A percentile compares a stretch with the other conserved stretches of the same genome.
phyloP scores from a whole-genome alignment of 495 filamentous ascomycete species.

The Penicillium bovifimosum region DNA sequence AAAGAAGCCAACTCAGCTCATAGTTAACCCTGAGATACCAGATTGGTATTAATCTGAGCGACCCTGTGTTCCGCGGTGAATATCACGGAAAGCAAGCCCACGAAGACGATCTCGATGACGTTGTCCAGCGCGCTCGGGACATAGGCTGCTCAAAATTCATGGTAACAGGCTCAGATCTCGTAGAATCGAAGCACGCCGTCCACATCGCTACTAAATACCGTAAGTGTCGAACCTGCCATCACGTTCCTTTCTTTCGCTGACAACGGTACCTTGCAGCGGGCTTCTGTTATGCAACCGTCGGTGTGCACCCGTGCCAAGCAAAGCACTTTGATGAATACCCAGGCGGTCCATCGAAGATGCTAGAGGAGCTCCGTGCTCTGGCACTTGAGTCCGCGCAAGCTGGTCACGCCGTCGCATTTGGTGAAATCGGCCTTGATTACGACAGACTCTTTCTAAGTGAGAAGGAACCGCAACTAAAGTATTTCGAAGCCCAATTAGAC shows the following conservation, averaged over 20 bases:
- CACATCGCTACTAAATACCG: conserved; percentile 66
- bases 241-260: neutral
- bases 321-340: conserved; percentile 60
- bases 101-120: conserved; percentile 68
- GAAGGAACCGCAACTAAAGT: conserved; percentile 73
- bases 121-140: conserved; percentile 67
- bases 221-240: conserved; percentile 32
- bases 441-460: conserved; percentile 77
- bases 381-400: conserved; percentile 40
- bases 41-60: conserved; percentile 92
- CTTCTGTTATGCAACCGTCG: conserved; percentile 79
- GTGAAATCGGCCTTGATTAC: conserved; percentile 95
- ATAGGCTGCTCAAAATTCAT: conserved; percentile 84
- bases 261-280: conserved; percentile 50
- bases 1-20: neutral
- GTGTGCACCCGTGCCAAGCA: conserved; percentile 84
- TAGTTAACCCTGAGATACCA: conserved; percentile 23
- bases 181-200: conserved; percentile 69
- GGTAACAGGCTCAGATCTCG: conserved; percentile 85
- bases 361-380: conserved; percentile 56
- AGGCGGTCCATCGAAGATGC: conserved; percentile 49
- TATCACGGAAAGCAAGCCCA: conserved; percentile 82
- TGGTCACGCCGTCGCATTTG: conserved; percentile 70
- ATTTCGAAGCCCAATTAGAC: conserved; percentile 74
- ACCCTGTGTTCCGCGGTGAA: conserved; percentile 75